A percentile compares a stretch with the other conserved stretches of the same genome.
Conservation (phyloP, 202 grass and related monocot species). For the Zizania palustris region DNA sequence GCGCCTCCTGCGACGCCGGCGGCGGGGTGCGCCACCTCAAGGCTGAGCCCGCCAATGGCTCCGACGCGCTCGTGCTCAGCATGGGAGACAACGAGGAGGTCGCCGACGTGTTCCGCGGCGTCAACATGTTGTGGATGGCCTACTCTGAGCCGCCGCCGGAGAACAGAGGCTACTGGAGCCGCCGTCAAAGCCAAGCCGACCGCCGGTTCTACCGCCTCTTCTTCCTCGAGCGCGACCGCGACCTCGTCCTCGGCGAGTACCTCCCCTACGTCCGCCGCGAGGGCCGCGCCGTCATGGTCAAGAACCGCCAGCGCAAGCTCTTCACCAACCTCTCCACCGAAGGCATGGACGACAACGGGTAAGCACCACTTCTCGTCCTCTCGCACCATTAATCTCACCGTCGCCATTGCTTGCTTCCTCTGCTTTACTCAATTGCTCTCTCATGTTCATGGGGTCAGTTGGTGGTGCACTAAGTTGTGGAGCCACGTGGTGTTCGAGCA, state of each 20-base stretch:
- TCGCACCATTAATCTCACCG: too few species aligned
- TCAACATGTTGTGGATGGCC: slow-evolving; percentile 47
- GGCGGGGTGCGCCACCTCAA: slow-evolving; percentile 35
- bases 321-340: slow-evolving; percentile 51
- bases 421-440: too few species aligned
- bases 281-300: slow-evolving; percentile 30
- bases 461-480: slow-evolving; percentile 20
- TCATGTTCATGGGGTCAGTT: not conserved
- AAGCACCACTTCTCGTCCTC: not conserved
- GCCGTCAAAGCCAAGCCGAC: not conserved
- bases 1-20: slow-evolving; percentile 19
- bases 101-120: slow-evolving; percentile 44
- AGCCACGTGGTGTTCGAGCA: slow-evolving; percentile 60
- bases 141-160: not conserved
- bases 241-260: slow-evolving; percentile 44
- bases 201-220: slow-evolving; percentile 35
- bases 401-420: too few species aligned
- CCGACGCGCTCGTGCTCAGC: slow-evolving; percentile 33
- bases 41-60: slow-evolving; percentile 45
- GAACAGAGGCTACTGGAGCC: not conserved
- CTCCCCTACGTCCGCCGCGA: slow-evolving; percentile 38
- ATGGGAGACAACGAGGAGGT: slow-evolving; percentile 58
- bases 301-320: slow-evolving; percentile 50
- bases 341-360: not conserved
- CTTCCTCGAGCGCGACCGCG: slow-evolving; percentile 53